Base-by-base conservation (phyloP, 169 alveolate species). In the Plasmodium chabaudi region DNA sequence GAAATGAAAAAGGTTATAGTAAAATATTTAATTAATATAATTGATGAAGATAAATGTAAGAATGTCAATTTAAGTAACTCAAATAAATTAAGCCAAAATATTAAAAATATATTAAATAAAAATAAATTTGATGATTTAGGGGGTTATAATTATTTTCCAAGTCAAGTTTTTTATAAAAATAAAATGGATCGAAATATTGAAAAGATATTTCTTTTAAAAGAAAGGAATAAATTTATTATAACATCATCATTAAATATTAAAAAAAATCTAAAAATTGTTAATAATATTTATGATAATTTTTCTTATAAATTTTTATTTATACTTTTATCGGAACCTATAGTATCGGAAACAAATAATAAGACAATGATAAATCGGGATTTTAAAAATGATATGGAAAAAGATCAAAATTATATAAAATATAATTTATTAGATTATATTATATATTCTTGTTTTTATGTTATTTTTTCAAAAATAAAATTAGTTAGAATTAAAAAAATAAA, bases 351-450 rank as follows among this genome's bases (percentile, higher is more conserved):
- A 57, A 51, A 42, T 39, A 64, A 64, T 68, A 57, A 57, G 9
- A 47, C 56, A 46, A 46, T 64, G 21, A 77, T 77, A 34, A 61
- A 69, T 77, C 42, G n/a, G 2, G 25, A 49, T 25, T 77, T 77
- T 53, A 77, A 49, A 55, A 77, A 27, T 15, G 75, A 77, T 34
- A 77, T 77, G 46, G 53, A 77, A 56, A 59, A 60, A 13, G 88
- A 77, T 68, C 63, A 53, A 10, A 77, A 64, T 42, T 23, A 23
- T 13, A 23, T 67, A 47, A 77, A 65, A 77, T 77, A 77, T 77
- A 77, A 77, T 57, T 77, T 77, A 49, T 44, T 77, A n/a, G 88
- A 77, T 64, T 77, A 77, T 44, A 77, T 77, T 64, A 77, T 77
- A 23, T 77, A 77, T 49, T 25, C 61, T 25, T 77, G 88, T 77